These are phyloP conservation scores for Botrytis byssoidea DNA, from an alignment of 2,329 filamentous ascomycete species.

Conservation along the genomic window DNA sequence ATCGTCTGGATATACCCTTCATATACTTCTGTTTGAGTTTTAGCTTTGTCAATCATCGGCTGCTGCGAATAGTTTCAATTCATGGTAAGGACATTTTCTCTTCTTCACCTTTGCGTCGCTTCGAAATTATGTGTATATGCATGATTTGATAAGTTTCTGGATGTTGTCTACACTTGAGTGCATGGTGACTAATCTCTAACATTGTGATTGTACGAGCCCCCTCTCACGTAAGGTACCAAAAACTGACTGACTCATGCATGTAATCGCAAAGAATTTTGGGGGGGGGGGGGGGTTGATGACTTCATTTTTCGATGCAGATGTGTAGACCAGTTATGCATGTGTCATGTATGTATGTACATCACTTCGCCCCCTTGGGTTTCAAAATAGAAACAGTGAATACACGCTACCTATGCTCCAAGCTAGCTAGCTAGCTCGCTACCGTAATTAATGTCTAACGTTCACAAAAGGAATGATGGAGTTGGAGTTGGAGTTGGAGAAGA, in stretches of 20 bases:
- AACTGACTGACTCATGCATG: background rate
- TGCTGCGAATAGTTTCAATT: constrained; percentile 3
- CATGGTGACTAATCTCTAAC: background rate
- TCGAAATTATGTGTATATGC: background rate
- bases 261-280: background rate
- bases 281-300: background rate
- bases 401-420: background rate
- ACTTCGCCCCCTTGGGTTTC: background rate
- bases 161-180: background rate
- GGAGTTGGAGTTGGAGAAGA: too few species aligned
- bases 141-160: background rate
- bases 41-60: background rate
- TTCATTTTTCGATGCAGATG: background rate
- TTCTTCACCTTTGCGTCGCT: background rate
- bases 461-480: background rate
- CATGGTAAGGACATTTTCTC: background rate
- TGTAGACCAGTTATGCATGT: background rate
- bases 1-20: constrained; percentile 22
- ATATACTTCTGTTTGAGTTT: constrained; percentile 9
- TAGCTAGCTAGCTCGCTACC: too few species aligned
- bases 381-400: background rate
- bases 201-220: background rate
- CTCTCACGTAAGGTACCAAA: background rate
- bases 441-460: background rate
- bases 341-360: background rate